A percentile compares a stretch with the other conserved stretches of the same genome.
Conservation (phyloP, 2,329 filamentous ascomycete genomes). For the Clonostachys chloroleuca region DNA sequence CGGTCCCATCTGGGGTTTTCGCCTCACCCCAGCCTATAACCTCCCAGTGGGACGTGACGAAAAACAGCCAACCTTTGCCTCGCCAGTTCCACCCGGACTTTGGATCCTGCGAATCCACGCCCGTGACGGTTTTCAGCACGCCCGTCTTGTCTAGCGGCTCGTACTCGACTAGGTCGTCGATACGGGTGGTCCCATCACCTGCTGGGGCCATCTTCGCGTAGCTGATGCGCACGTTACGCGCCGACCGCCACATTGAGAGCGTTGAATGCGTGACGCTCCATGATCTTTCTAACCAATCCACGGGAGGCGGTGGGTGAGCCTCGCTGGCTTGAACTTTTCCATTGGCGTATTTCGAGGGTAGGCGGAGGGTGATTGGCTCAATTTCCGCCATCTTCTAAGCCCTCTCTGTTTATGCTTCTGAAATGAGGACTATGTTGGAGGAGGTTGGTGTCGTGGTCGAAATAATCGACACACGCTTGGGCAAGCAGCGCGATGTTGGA, state of each 20-base stretch:
- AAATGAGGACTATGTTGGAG: too few relatives aligned
- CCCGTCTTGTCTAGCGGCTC: conserved; percentile 44
- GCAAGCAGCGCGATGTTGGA: too few relatives aligned
- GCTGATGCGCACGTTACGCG: conserved; percentile 76
- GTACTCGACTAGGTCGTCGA: conserved; percentile 73
- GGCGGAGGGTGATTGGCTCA: conserved; percentile 14
- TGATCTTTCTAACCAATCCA: conserved; percentile 58
- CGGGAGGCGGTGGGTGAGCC: conserved; percentile 31
- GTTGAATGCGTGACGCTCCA: conserved; percentile 76
- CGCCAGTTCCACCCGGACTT: conserved; percentile 66
- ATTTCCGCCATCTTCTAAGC: conserved; percentile 6
- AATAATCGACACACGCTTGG: too few relatives aligned
- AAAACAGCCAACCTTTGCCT: conserved; percentile 68
- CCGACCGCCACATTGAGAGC: conserved; percentile 74
- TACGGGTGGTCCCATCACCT: conserved; percentile 32
- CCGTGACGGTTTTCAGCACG: conserved; percentile 56
- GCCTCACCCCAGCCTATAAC: conserved; percentile 69
- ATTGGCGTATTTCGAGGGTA: conserved; percentile 43
- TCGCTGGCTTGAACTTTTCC: conserved; percentile 10
- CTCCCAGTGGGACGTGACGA: conserved; percentile 77
- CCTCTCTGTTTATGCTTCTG: too few relatives aligned
- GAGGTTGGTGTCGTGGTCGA: too few relatives aligned
- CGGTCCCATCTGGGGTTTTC: conserved; percentile 22
- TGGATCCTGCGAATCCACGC: conserved; percentile 49
- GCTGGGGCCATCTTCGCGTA: conserved; percentile 53